These are phyloP conservation scores for Dipteronia sinensis DNA, from an alignment of 345 rosid species.

Conservation along the genomic window DNA sequence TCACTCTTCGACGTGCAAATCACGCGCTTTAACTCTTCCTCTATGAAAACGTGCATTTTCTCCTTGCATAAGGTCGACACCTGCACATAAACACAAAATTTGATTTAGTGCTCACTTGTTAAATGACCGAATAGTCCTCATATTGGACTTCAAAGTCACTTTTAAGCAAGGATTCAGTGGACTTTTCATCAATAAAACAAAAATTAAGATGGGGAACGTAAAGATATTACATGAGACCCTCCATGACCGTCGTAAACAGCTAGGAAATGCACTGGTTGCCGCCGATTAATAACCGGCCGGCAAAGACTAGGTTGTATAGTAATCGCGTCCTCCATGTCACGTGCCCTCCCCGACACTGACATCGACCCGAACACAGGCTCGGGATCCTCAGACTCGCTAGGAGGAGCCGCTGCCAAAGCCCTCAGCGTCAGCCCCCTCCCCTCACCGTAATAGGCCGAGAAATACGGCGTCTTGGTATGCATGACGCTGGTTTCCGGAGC, in stretches of 20 bases:
- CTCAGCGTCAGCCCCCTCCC: background rate
- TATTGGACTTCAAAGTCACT: background rate
- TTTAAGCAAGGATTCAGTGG: background rate
- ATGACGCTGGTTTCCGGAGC: constrained; percentile 23
- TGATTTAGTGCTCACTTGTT: background rate
- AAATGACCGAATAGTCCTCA: constrained; percentile 28
- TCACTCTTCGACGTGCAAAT: background rate
- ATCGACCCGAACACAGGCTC: constrained; percentile 54
- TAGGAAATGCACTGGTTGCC: constrained; percentile 69
- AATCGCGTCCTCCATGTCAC: constrained; percentile 69
- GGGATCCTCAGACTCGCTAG: background rate
- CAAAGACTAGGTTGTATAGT: constrained; percentile 44
- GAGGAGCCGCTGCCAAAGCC: background rate
- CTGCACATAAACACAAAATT: constrained; percentile 26
- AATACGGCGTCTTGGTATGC: background rate
- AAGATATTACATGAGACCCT: constrained; percentile 50
- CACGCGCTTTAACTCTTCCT: constrained; percentile 48
- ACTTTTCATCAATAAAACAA: background rate
- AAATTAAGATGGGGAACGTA: background rate
- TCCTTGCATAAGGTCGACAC: constrained; percentile 53
- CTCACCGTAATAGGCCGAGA: constrained; percentile 17
- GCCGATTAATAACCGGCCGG: constrained; percentile 43
- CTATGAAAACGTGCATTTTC: constrained; percentile 49
- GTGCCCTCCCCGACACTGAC: constrained; percentile 57
- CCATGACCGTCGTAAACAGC: constrained; percentile 90